Conservation (phyloP, 352 stramenopile genomes). For the Globisporangium lucens region DNA sequence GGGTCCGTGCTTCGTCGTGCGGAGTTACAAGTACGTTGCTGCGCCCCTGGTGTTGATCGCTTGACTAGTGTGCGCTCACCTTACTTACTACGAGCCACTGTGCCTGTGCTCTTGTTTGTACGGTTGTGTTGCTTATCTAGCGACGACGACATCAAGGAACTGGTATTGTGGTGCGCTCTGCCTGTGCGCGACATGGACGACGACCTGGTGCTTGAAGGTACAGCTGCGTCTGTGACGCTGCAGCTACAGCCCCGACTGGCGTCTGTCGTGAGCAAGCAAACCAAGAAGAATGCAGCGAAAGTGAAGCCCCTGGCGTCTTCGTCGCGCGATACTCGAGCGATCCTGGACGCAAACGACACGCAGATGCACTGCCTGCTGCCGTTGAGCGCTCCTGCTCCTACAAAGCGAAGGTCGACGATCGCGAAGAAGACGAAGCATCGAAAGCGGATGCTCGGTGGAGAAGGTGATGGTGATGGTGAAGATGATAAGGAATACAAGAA, state of each 20-base stretch:
- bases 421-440: not conserved
- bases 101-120: too few species aligned
- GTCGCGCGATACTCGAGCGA: not conserved
- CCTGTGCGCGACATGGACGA: slow-evolving; percentile 14
- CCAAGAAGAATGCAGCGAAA: slow-evolving; percentile 12
- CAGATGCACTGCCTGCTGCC: slow-evolving; percentile 54
- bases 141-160: slow-evolving; percentile 57
- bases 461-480: slow-evolving; percentile 9
- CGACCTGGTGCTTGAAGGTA: slow-evolving; percentile 11
- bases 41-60: too few species aligned
- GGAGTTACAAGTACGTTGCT: slow-evolving; percentile 37
- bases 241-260: not conserved
- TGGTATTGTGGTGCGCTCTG: slow-evolving; percentile 60
- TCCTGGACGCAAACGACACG: slow-evolving; percentile 52
- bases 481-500: slow-evolving; percentile 11
- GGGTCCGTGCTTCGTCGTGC: slow-evolving; percentile 54
- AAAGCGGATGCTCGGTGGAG: not conserved
- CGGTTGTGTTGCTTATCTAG: slow-evolving; percentile 19
- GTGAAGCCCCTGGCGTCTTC: slow-evolving; percentile 16
- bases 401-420: not conserved
- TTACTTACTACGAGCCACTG: too few species aligned
- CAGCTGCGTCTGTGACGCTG: not conserved
- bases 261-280: not conserved
- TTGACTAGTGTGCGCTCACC: too few species aligned
- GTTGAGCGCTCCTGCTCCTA: not conserved